phyloP scores from a whole-genome alignment of 331 rosid genomes.

The Spiraea crenata region DNA sequence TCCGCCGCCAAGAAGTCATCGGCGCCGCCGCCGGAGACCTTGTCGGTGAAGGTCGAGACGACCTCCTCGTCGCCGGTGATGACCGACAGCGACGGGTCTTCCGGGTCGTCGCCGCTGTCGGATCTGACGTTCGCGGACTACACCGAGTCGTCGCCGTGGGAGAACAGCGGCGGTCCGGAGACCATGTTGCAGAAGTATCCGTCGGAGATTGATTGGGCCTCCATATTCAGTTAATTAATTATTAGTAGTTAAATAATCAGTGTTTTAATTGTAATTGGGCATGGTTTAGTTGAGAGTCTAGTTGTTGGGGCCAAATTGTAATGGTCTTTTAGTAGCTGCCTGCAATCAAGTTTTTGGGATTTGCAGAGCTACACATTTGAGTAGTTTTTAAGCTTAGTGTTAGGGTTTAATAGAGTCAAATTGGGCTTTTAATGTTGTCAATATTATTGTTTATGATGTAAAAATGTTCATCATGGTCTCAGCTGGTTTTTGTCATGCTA shows the following conservation, averaged over 20 bases:
- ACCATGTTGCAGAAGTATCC: constrained; percentile 63
- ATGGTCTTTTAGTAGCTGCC: constrained; percentile 22
- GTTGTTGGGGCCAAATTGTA: too few relatives aligned
- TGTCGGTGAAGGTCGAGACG: constrained; percentile 41
- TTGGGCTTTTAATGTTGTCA: constrained; percentile 28
- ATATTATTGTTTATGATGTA: constrained; percentile 46
- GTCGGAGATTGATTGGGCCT: constrained; percentile 94
- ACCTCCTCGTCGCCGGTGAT: constrained; percentile 36
- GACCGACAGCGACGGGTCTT: constrained; percentile 78
- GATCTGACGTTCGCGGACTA: constrained; percentile 66
- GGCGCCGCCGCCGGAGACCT: constrained; percentile 3
- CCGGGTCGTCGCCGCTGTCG: constrained; percentile 77
- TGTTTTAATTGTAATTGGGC: constrained; percentile 8
- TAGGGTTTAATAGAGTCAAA: constrained; percentile 23
- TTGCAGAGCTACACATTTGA: constrained; percentile 49
- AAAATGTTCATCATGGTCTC: constrained; percentile 35
- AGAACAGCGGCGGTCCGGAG: constrained; percentile 27
- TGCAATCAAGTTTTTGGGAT: constrained; percentile 74
- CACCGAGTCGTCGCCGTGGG: constrained; percentile 55
- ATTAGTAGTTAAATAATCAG: background rate
- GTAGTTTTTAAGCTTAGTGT: background rate
- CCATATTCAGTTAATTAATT: constrained; percentile 37
- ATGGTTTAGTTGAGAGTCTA: constrained; percentile 1
- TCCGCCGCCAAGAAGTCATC: constrained; percentile 1
- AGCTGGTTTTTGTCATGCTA: constrained; percentile 73